Evolutionary conservation across 441 rosid genomes (phyloP).

Genomic region (Francoa sonchifolia): DNA sequence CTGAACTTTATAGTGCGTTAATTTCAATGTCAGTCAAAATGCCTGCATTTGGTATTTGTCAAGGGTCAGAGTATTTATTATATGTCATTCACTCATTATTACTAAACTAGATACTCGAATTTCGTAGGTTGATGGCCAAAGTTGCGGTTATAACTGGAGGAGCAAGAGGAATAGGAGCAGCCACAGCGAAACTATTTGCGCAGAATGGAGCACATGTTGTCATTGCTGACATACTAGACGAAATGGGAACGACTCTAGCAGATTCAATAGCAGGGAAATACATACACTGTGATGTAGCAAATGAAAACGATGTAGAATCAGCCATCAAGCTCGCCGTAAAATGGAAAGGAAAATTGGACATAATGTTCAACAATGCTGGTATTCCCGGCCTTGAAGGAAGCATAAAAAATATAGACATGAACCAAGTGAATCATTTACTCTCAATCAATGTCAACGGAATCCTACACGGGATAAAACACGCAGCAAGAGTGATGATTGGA

Average conservation of each 20-base stretch:
- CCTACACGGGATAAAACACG: conserved; percentile 63
- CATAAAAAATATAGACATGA: conserved; percentile 43
- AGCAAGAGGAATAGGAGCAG: conserved; percentile 84
- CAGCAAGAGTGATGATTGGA: conserved; percentile 53
- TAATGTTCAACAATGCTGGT: conserved; percentile 78
- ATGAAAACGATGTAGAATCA: conserved; percentile 50
- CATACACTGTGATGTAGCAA: conserved; percentile 59
- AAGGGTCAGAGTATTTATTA: too few species aligned
- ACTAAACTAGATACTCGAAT: background rate
- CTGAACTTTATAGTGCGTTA: too few species aligned
- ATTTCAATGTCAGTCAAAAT: too few species aligned
- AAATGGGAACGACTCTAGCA: conserved; percentile 37
- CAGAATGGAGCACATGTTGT: conserved; percentile 61
- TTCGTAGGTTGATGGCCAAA: conserved; percentile 30
- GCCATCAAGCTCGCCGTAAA: conserved; percentile 40
- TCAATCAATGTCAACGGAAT: conserved; percentile 55
- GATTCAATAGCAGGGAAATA: conserved; percentile 46
- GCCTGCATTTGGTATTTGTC: too few species aligned
- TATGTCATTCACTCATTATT: too few species aligned
- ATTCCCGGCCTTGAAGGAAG: conserved; percentile 40
- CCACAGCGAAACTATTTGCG: conserved; percentile 52
- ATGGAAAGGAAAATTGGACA: conserved; percentile 55
- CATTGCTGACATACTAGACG: conserved; percentile 61
- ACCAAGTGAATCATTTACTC: conserved; percentile 23
- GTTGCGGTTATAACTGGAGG: conserved; percentile 76